phyloP scores from a whole-genome alignment of 2,329 filamentous ascomycete genomes.

The Verticillium tricorpus region DNA sequence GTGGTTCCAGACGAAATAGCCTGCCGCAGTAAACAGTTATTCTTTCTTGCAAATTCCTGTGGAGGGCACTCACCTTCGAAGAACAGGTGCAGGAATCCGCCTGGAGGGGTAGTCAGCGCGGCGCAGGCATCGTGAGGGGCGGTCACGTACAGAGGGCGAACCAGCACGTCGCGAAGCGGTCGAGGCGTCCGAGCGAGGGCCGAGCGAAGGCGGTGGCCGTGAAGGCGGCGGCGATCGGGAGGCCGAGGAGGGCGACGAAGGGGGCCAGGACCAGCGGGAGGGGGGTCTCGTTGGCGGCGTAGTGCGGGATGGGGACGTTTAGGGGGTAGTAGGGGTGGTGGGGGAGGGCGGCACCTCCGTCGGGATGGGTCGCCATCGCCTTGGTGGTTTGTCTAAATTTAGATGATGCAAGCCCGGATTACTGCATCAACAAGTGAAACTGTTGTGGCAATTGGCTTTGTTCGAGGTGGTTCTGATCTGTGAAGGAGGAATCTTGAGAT shows the following conservation, averaged over 20 bases:
- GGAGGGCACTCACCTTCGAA: slow-evolving; percentile 63
- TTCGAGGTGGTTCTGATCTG: too few relatives aligned
- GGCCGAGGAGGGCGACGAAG: slow-evolving; percentile 31
- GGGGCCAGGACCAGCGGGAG: slow-evolving; percentile 30
- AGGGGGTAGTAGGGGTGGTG: slow-evolving; percentile 48
- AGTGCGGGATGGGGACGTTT: slow-evolving; percentile 36
- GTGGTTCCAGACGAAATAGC: slow-evolving; percentile 74
- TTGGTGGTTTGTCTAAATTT: too few relatives aligned
- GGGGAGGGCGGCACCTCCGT: background rate
- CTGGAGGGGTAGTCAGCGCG: slow-evolving; percentile 28
- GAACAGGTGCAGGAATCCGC: slow-evolving; percentile 68
- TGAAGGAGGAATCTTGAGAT: too few relatives aligned
- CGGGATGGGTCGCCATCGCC: background rate
- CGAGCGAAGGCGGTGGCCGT: slow-evolving; percentile 25
- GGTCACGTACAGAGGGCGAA: slow-evolving; percentile 47
- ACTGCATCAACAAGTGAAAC: too few relatives aligned
- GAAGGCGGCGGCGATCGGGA: slow-evolving; percentile 23
- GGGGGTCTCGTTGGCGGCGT: slow-evolving; percentile 38
- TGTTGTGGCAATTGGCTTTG: too few relatives aligned
- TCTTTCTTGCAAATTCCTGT: background rate
- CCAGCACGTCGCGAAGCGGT: slow-evolving; percentile 45
- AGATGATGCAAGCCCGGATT: too few relatives aligned
- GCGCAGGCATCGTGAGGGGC: background rate
- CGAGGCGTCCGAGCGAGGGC: slow-evolving; percentile 23
- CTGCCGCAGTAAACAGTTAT: slow-evolving; percentile 24